phyloP scores from a whole-genome alignment of 2,329 filamentous ascomycete species.

The Fusarium bactridioides region DNA sequence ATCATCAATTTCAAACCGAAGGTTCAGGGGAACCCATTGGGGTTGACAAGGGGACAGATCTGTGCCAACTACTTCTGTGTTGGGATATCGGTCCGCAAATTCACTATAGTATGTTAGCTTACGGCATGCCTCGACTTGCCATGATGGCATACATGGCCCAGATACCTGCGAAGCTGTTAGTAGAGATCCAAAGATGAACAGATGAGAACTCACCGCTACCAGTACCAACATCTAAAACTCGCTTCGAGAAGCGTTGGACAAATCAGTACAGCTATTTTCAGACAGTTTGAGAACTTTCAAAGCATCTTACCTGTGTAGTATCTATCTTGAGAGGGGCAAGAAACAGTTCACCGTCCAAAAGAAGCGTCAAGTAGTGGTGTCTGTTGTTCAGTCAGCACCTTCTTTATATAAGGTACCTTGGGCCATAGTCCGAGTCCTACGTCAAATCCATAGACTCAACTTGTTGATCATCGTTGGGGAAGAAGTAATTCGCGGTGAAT shows the following conservation, averaged over 20 bases:
- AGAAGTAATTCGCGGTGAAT: background rate
- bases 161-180: background rate
- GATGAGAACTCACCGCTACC: background rate
- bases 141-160: background rate
- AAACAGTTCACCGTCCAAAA: background rate
- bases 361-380: background rate
- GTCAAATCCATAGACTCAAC: background rate
- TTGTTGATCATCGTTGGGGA: background rate
- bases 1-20: background rate
- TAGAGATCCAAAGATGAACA: accelerated
- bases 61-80: background rate
- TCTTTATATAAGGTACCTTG: accelerated
- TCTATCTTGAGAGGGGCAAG: background rate
- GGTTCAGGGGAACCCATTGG: background rate
- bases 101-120: background rate
- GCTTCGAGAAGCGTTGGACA: background rate
- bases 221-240: background rate
- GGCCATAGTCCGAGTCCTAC: accelerated
- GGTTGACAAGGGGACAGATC: background rate
- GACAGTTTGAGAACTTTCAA: accelerated
- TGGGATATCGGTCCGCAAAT: background rate
- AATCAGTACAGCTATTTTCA: accelerated
- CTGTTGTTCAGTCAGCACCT: accelerated
- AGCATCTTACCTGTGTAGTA: background rate
- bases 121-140: accelerated